These are phyloP conservation scores for Salix dunnii DNA, from an alignment of 345 rosid genomes.

Conservation along the genomic window DNA sequence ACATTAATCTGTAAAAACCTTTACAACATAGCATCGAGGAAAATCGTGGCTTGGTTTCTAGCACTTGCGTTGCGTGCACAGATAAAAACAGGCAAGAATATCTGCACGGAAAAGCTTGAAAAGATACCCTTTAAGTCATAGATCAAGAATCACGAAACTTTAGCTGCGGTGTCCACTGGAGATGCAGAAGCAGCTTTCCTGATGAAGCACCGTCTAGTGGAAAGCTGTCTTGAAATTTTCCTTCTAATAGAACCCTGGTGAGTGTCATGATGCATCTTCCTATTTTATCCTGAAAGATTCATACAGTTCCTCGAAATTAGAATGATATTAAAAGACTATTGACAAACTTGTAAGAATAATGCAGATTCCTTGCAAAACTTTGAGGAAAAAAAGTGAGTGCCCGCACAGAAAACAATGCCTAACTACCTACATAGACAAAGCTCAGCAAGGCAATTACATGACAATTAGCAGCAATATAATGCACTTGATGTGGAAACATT, in stretches of 20 bases:
- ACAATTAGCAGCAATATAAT: not conserved
- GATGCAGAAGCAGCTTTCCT: conserved; percentile 61
- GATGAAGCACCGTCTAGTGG: conserved; percentile 58
- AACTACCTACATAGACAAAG: no score
- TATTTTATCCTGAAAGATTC: conserved; percentile 57
- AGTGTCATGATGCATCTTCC: conserved; percentile 86
- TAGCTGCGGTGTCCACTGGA: conserved; percentile 74
- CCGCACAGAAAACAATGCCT: no score
- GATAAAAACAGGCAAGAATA: not conserved
- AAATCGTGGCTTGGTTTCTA: not conserved
- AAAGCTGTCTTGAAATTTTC: conserved; percentile 59
- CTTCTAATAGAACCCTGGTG: conserved; percentile 72
- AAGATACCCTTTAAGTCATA: not conserved
- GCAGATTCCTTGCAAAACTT: no score
- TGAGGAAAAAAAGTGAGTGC: no score
- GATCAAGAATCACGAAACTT: conserved; percentile 48
- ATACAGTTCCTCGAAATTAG: not conserved
- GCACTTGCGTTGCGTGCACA: not conserved
- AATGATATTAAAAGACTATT: no score
- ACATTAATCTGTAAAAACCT: not conserved
- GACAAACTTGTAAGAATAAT: no score
- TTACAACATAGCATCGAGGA: not conserved
- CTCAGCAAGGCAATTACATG: no score
- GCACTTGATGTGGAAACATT: not conserved
- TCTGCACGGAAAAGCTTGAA: not conserved